These are phyloP conservation scores for Zygosaccharomyces pseudobailii DNA, from an alignment of 1,139 yeast genomes.

Conservation along the genomic window DNA sequence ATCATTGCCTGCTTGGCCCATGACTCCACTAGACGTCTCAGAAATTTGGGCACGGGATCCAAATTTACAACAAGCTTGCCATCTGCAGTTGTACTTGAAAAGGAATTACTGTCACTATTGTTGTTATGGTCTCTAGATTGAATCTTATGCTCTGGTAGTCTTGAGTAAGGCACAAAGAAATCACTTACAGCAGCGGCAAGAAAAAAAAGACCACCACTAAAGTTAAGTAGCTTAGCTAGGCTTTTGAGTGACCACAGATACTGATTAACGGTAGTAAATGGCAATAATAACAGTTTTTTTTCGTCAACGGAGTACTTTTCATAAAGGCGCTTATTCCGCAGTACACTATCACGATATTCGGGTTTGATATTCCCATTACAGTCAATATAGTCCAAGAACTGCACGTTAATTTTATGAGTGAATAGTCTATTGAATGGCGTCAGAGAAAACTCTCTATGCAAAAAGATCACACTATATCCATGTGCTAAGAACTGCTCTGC, in stretches of 20 bases:
- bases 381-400: constrained; percentile 76
- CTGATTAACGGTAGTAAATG: constrained; percentile 94
- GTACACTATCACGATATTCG: constrained; percentile 58
- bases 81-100: constrained; percentile 31
- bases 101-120: constrained; percentile 10
- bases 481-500: constrained; percentile 84
- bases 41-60: constrained; percentile 94
- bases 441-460: constrained; percentile 87
- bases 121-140: constrained; percentile 60
- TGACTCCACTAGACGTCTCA: constrained; percentile 77
- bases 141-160: constrained; percentile 88
- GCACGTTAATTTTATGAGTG: constrained; percentile 69
- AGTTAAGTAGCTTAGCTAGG: constrained; percentile 56
- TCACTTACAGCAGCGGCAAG: constrained; percentile 98
- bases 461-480: constrained; percentile 86
- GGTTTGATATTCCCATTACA: constrained; percentile 54
- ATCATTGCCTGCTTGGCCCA: constrained; percentile 98
- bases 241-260: constrained; percentile 76
- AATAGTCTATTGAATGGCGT: constrained; percentile 88
- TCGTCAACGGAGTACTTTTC: constrained; percentile 43
- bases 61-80: constrained; percentile 77
- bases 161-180: constrained; percentile 81
- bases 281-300: constrained; percentile 53
- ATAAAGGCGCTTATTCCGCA: constrained; percentile 62
- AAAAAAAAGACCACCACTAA: constrained; percentile 66